Percentiles rank a stretch among this genome's conserved stretches.
Evolutionary conservation across 2,329 filamentous ascomycete genomes (phyloP).

Genomic region (Amphichorda felina): DNA sequence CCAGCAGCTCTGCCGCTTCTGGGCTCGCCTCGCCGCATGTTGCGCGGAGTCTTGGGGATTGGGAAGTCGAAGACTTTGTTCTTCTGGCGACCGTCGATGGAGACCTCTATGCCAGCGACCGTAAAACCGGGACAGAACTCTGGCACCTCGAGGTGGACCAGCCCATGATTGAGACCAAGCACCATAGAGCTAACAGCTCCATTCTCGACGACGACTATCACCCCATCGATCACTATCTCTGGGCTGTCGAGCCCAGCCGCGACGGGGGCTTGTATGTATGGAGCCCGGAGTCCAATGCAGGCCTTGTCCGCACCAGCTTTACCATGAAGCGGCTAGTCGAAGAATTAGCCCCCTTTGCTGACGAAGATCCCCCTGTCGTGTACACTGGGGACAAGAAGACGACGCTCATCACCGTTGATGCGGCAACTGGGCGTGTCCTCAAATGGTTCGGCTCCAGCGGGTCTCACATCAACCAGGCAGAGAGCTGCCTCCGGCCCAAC

Average conservation of each 20-base stretch:
- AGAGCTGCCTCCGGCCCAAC: constrained; percentile 63
- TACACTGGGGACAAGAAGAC: constrained; percentile 91
- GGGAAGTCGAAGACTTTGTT: constrained; percentile 99
- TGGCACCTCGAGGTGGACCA: constrained; percentile 80
- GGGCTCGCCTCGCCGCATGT: constrained; percentile 71
- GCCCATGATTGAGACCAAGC: constrained; percentile 83
- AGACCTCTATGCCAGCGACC: constrained; percentile 82
- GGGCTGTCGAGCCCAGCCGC: constrained; percentile 86
- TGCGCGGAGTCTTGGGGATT: constrained; percentile 97
- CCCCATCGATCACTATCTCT: constrained; percentile 75
- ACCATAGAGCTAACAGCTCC: constrained; percentile 61
- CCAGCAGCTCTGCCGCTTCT: constrained; percentile 45
- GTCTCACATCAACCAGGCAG: constrained; percentile 53
- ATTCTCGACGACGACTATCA: constrained; percentile 45
- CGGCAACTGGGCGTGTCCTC: constrained; percentile 67
- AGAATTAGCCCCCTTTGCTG: constrained; percentile 64
- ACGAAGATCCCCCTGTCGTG: constrained; percentile 64
- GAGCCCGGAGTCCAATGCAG: constrained; percentile 48
- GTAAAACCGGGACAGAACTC: constrained; percentile 69
- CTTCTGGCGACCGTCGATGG: constrained; percentile 99
- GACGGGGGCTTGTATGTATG: constrained; percentile 84
- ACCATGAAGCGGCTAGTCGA: constrained; percentile 86
- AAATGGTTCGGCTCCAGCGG: constrained; percentile 75
- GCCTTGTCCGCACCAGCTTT: constrained; percentile 54
- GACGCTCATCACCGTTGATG: constrained; percentile 80